Evolutionary conservation across 805 yeast genomes (phyloP).

Genomic region (Kregervanrija pseudodelftensis): DNA sequence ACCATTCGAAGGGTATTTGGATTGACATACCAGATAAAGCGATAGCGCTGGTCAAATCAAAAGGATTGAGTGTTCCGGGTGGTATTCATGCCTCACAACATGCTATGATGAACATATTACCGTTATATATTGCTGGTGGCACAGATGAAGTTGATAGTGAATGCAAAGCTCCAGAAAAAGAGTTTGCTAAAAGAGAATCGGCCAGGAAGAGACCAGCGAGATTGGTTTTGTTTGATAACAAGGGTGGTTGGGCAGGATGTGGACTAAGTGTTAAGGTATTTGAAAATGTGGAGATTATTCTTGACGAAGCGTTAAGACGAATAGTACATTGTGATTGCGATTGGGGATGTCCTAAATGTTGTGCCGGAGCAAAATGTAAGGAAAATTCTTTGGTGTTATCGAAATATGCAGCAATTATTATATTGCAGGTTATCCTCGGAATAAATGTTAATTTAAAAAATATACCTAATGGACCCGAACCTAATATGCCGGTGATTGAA

Average conservation of each 20-base stretch:
- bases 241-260: slow-evolving; percentile 73
- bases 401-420: slow-evolving; percentile 73
- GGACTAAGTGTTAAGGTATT: slow-evolving; percentile 78
- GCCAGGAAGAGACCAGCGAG: slow-evolving; percentile 79
- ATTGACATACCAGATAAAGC: slow-evolving; percentile 72
- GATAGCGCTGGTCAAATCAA: slow-evolving; percentile 47
- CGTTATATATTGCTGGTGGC: slow-evolving; percentile 65
- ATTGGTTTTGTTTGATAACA: slow-evolving; percentile 73
- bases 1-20: slow-evolving; percentile 82
- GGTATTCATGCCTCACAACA: slow-evolving; percentile 98
- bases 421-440: slow-evolving; percentile 58
- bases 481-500: slow-evolving; percentile 58
- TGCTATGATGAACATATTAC: slow-evolving; percentile 72
- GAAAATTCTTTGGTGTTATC: slow-evolving; percentile 80
- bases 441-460: slow-evolving; percentile 38
- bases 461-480: slow-evolving; percentile 67
- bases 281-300: slow-evolving; percentile 63
- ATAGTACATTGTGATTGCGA: slow-evolving; percentile 61
- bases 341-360: slow-evolving; percentile 75
- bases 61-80: slow-evolving; percentile 67
- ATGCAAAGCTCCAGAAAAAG: slow-evolving; percentile 97
- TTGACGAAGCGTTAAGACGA: slow-evolving; percentile 51
- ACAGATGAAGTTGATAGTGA: slow-evolving; percentile 81
- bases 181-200: slow-evolving; percentile 72
- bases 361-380: slow-evolving; percentile 74